Conservation (phyloP, 2,329 filamentous ascomycete genomes). For the Talaromyces piceae region DNA sequence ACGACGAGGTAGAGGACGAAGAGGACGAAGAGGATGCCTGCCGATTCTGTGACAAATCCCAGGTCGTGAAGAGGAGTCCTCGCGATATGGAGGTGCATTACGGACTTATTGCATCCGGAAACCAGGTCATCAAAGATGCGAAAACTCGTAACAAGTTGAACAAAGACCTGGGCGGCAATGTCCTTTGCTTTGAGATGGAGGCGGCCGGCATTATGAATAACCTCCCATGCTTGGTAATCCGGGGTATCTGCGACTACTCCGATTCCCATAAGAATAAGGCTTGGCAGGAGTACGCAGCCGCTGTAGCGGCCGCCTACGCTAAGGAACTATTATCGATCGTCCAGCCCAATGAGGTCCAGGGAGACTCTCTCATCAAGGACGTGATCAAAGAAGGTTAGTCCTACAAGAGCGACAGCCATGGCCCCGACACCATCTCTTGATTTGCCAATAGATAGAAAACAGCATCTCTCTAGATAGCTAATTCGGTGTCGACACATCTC, state of each 20-base stretch:
- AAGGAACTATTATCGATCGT: constrained; percentile 7
- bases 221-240: constrained; percentile 11
- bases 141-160: not conserved
- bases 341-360: not conserved
- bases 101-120: constrained; percentile 11
- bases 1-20: not conserved
- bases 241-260: constrained; percentile 13
- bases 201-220: constrained; percentile 10
- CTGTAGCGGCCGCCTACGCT: constrained; percentile 9
- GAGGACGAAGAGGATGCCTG: not conserved
- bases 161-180: not conserved
- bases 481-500: too few species aligned
- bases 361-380: not conserved
- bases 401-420: not conserved
- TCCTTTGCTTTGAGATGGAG: constrained; percentile 12
- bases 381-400: not conserved
- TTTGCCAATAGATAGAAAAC: too few species aligned
- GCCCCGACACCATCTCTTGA: not conserved
- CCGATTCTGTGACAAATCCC: not conserved
- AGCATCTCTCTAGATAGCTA: too few species aligned
- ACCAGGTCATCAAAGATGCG: constrained; percentile 7
- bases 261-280: constrained; percentile 13
- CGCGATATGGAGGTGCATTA: constrained; percentile 6
- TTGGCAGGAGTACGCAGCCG: constrained; percentile 13
- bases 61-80: not conserved